Conservation (phyloP, 106 monocot genomes). For the Phalaenopsis aphrodite region DNA sequence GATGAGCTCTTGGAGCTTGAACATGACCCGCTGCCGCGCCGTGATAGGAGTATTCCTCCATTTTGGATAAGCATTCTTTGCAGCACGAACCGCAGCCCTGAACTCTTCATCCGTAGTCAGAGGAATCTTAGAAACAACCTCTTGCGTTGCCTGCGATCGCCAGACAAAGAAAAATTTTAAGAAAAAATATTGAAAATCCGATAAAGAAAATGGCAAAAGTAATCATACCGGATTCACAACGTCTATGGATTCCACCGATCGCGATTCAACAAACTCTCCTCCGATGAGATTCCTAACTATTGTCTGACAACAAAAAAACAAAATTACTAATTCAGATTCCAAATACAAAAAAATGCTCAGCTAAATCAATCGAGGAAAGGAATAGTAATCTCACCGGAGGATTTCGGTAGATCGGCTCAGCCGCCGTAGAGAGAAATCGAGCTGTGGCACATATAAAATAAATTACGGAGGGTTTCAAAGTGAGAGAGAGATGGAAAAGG, state of each 20-base stretch:
- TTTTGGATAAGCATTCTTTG: conserved; percentile 69
- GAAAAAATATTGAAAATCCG: no score
- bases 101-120: conserved; percentile 81
- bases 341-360: not conserved
- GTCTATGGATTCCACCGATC: conserved; percentile 54
- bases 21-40: conserved; percentile 77
- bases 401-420: conserved; percentile 16
- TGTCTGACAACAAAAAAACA: conserved; percentile 22
- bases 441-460: not conserved
- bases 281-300: conserved; percentile 79
- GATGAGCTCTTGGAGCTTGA: conserved; percentile 91
- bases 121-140: conserved; percentile 81
- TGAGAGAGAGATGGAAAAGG: not conserved
- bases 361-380: not conserved
- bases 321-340: not conserved
- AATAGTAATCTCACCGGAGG: conserved; percentile 20
- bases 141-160: conserved; percentile 67
- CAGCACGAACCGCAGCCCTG: conserved; percentile 63
- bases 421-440: conserved; percentile 35
- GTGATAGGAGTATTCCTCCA: conserved; percentile 91
- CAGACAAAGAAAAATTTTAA: not conserved
- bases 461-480: not conserved
- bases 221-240: conserved; percentile 79
- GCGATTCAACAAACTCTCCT: conserved; percentile 79
- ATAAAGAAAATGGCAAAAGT: not conserved